phyloP scores from a whole-genome alignment of 352 stramenopile genomes.

The Halophytophthora polymorphica region DNA sequence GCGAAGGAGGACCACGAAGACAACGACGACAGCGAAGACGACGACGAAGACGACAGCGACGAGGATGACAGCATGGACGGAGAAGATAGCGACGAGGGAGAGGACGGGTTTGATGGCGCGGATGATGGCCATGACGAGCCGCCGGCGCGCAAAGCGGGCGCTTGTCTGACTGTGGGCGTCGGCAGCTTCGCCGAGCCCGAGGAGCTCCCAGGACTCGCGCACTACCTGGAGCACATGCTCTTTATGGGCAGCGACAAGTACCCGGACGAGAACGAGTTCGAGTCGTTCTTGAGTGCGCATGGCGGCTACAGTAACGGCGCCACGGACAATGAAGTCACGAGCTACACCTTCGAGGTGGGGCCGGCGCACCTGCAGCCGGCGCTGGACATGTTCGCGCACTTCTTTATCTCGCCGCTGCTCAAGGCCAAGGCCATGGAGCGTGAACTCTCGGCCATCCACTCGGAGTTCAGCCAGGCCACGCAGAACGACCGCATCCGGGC shows the following conservation, averaged over 20 bases:
- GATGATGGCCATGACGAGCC: slow-evolving; percentile 26
- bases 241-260: slow-evolving; percentile 95
- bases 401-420: slow-evolving; percentile 91
- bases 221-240: slow-evolving; percentile 96
- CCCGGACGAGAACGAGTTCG: slow-evolving; percentile 92
- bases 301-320: slow-evolving; percentile 91
- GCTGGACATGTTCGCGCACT: slow-evolving; percentile 94
- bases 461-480: slow-evolving; percentile 80
- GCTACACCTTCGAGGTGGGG: slow-evolving; percentile 93
- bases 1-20: slow-evolving; percentile 29
- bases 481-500: slow-evolving; percentile 70
- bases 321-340: slow-evolving; percentile 91
- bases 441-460: slow-evolving; percentile 86
- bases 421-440: slow-evolving; percentile 75
- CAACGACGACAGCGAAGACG: slow-evolving; percentile 14
- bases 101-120: slow-evolving; percentile 35
- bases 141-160: slow-evolving; percentile 41
- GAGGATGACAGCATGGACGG: slow-evolving; percentile 28
- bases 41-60: slow-evolving; percentile 22
- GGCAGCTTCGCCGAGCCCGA: slow-evolving; percentile 72
- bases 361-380: slow-evolving; percentile 54
- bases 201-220: slow-evolving; percentile 74
- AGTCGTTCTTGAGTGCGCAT: slow-evolving; percentile 84
- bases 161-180: slow-evolving; percentile 66
- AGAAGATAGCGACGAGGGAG: slow-evolving; percentile 22